These are phyloP conservation scores for Amanita thiersii DNA, from an alignment of 768 basidiomycete genomes.

Conservation along the genomic window DNA sequence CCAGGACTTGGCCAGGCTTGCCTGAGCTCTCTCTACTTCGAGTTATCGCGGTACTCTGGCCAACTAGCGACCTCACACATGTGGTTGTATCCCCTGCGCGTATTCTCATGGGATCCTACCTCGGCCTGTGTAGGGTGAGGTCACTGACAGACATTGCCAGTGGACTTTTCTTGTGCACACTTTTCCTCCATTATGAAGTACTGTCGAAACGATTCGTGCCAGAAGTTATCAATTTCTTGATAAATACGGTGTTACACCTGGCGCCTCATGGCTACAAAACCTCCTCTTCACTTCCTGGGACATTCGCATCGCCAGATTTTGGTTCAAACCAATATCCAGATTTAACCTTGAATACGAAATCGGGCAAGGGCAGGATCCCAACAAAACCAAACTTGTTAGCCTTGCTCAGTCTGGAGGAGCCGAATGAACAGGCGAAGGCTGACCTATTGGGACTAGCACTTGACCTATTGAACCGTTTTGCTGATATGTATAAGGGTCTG, in stretches of 20 bases:
- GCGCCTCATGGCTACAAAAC: constrained; percentile 51
- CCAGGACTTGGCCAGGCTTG: constrained; percentile 85
- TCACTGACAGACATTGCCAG: constrained; percentile 67
- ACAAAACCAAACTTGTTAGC: constrained; percentile 39
- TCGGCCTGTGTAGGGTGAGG: constrained; percentile 76
- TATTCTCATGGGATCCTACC: constrained; percentile 85
- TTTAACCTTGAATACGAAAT: constrained; percentile 31
- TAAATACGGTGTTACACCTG: constrained; percentile 64
- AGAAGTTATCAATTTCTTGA: constrained; percentile 79
- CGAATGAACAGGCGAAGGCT: constrained; percentile 59
- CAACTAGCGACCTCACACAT: constrained; percentile 91
- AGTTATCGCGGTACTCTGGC: constrained; percentile 78
- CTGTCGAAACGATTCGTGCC: constrained; percentile 84
- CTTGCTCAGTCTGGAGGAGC: constrained; percentile 27
- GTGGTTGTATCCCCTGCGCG: constrained; percentile 81
- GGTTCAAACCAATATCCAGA: constrained; percentile 34
- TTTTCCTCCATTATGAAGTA: constrained; percentile 78
- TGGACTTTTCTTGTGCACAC: constrained; percentile 83
- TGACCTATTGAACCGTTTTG: constrained; percentile 56
- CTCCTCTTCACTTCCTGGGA: constrained; percentile 48
- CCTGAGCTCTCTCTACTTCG: constrained; percentile 79
- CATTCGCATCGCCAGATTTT: constrained; percentile 69
- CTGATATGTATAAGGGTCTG: constrained; percentile 69
- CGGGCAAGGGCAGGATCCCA: constrained; percentile 29
- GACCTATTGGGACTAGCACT: constrained; percentile 61